These are phyloP conservation scores for Verticillium nonalfalfae DNA, from an alignment of 2,329 filamentous ascomycete species.

Conservation along the genomic window DNA sequence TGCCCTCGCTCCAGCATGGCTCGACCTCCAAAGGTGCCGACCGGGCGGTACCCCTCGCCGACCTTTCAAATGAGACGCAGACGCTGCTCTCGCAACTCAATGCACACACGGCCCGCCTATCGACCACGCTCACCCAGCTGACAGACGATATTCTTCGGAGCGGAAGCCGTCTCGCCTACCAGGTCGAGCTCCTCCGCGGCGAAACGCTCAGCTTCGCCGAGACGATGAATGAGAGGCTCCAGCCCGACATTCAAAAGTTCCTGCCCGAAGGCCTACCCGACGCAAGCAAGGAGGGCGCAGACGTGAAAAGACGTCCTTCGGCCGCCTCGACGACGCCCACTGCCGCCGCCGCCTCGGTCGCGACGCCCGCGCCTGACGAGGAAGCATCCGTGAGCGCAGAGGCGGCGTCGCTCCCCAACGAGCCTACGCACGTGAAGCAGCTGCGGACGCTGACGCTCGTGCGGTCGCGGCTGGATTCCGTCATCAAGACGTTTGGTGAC, in stretches of 20 bases:
- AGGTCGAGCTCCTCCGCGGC: conserved; percentile 88
- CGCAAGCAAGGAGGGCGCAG: conserved; percentile 6
- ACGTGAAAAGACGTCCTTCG: conserved; percentile 13
- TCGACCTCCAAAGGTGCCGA: conserved; percentile 11
- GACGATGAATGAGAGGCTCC: conserved; percentile 64
- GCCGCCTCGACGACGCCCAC: conserved; percentile 8
- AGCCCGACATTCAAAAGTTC: conserved; percentile 67
- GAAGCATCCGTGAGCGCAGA: conserved; percentile 8
- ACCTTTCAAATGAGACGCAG: conserved; percentile 76
- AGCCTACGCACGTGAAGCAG: conserved; percentile 67
- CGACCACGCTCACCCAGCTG: conserved; percentile 74
- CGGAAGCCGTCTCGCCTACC: conserved; percentile 82
- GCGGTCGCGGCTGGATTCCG: conserved; percentile 75
- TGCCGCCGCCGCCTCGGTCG: too few species aligned
- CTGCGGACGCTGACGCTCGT: conserved; percentile 79
- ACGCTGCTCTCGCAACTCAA: conserved; percentile 81
- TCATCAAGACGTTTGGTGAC: conserved; percentile 87
- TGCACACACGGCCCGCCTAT: conserved; percentile 78
- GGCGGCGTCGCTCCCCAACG: conserved; percentile 20
- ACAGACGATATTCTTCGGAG: conserved; percentile 93
- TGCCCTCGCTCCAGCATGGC: conserved; percentile 59
- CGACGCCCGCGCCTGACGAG: conserved; percentile 7
- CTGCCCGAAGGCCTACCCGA: conserved; percentile 46
- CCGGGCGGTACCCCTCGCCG: conserved; percentile 56
- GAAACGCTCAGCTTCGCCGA: conserved; percentile 80